Evolutionary conservation across 306 rosid genomes (phyloP).

Genomic region (Lablab purpureus): DNA sequence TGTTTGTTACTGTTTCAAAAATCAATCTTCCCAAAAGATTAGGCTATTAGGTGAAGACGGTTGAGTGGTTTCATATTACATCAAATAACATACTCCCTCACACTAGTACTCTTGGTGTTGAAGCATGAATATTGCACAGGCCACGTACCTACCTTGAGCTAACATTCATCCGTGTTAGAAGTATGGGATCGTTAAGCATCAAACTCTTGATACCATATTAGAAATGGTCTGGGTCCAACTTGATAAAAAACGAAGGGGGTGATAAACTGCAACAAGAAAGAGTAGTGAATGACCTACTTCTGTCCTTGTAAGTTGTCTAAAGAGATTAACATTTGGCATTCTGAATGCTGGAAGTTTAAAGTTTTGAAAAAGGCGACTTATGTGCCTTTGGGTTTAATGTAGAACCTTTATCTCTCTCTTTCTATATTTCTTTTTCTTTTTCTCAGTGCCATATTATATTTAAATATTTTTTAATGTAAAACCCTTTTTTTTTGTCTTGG

Average conservation of each 20-base stretch:
- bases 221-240: background rate
- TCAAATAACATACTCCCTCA: background rate
- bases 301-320: background rate
- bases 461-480: background rate
- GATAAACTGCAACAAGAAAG: background rate
- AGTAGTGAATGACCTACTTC: slow-evolving; percentile 4
- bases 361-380: background rate
- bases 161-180: background rate
- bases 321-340: slow-evolving; percentile 16
- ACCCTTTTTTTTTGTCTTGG: background rate
- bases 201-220: background rate
- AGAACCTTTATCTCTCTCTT: background rate
- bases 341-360: background rate
- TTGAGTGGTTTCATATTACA: background rate
- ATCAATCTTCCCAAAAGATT: background rate
- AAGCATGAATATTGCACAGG: background rate
- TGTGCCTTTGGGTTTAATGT: background rate
- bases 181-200: background rate
- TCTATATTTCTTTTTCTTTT: background rate
- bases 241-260: background rate
- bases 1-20: too few species aligned
- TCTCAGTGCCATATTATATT: background rate
- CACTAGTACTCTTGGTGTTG: background rate
- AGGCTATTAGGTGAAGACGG: background rate
- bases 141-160: background rate